These are phyloP conservation scores for Termitomyces sp. DNA, from an alignment of 768 basidiomycete genomes.

Conservation along the genomic window DNA sequence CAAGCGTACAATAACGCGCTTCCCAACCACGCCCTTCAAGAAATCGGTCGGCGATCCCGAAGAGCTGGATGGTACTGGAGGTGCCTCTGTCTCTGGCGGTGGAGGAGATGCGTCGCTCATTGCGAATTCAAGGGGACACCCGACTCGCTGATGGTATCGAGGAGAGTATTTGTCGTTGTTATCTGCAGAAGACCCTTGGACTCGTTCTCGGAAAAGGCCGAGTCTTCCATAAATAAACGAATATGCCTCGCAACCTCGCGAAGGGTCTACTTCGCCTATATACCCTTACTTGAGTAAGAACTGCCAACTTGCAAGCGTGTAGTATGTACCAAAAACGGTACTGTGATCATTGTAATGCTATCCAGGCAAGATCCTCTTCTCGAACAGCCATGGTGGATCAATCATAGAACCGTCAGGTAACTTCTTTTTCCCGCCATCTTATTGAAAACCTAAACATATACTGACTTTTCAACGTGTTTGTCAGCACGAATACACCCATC, in stretches of 20 bases:
- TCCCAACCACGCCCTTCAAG: constrained; percentile 94
- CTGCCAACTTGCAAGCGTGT: too few species aligned
- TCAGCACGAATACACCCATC: neutral
- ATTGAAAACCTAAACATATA: neutral
- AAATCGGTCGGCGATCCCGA: constrained; percentile 91
- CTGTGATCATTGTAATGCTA: too few species aligned
- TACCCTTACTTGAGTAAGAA: too few species aligned
- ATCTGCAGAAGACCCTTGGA: neutral
- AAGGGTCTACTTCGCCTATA: too few species aligned
- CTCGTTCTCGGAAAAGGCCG: neutral
- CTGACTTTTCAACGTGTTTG: neutral
- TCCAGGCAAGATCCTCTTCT: too few species aligned
- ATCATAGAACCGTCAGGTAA: neutral
- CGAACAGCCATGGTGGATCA: too few species aligned
- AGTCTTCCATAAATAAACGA: neutral
- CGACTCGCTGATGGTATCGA: neutral
- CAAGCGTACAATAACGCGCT: constrained; percentile 86
- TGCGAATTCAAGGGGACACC: neutral
- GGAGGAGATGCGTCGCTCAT: constrained; percentile 22
- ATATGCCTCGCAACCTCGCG: too few species aligned
- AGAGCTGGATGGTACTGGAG: constrained; percentile 38
- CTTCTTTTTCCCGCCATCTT: neutral
- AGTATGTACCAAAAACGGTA: too few species aligned
- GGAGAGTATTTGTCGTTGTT: neutral
- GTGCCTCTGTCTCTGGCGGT: constrained; percentile 37